A percentile compares a stretch with the other conserved stretches of the same genome.
These are phyloP conservation scores for Amphibolis antarctica DNA, from an alignment of 106 monocot genomes.

Conservation along the genomic window DNA sequence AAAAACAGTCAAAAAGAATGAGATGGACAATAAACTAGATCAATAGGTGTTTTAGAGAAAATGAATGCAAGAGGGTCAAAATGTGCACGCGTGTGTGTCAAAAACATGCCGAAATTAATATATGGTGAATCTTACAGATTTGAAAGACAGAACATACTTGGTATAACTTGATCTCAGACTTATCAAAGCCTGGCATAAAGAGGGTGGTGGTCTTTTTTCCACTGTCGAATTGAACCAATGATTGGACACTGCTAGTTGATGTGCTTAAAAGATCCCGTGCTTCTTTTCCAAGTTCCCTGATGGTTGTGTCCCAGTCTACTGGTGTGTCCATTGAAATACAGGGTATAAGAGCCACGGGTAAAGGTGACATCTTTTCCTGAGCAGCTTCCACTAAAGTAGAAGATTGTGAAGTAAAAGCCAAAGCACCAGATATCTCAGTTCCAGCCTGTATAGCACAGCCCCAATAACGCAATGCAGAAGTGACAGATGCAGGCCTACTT, in stretches of 20 bases:
- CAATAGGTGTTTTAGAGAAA: too few relatives aligned
- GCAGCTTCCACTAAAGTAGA: conserved; percentile 20
- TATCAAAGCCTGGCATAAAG: conserved; percentile 91
- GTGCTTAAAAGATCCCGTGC: conserved; percentile 35
- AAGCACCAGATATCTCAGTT: conserved; percentile 50
- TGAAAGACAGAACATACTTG: conserved; percentile 34
- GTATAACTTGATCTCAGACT: conserved; percentile 84
- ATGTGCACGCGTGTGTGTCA: too few relatives aligned
- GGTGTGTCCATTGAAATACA: conserved; percentile 33
- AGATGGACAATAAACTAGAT: too few relatives aligned
- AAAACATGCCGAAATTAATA: too few relatives aligned
- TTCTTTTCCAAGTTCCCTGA: conserved; percentile 24
- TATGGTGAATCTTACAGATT: neutral
- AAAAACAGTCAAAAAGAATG: too few relatives aligned
- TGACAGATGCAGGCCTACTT: conserved; percentile 29
- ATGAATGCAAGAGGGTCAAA: too few relatives aligned
- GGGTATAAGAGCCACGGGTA: conserved; percentile 46
- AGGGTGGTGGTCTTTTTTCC: conserved; percentile 50
- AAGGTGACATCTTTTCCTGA: conserved; percentile 49
- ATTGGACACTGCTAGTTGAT: conserved; percentile 5
- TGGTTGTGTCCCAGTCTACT: conserved; percentile 35
- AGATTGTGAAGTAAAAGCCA: conserved; percentile 40
- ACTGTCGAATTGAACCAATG: conserved; percentile 56
- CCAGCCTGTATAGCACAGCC: conserved; percentile 97
- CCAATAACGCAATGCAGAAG: conserved; percentile 74